Conservation (phyloP, 2,329 filamentous ascomycete genomes). For the Hirsutella minnesotensis region DNA sequence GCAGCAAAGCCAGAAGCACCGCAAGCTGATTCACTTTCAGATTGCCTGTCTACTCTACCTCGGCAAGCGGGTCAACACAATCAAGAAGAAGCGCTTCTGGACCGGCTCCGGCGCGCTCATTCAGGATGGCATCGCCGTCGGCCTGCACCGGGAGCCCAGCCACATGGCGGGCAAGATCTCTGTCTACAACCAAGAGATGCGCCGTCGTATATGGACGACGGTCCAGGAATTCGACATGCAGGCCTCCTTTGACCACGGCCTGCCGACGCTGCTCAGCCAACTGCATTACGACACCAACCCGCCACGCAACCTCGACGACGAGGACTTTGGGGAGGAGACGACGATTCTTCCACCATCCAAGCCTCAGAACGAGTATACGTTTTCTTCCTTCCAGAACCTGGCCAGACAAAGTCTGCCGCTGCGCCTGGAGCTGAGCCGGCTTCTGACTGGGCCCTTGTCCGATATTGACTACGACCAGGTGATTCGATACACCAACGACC, state of each 20-base stretch:
- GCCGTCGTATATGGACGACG: conserved; percentile 47
- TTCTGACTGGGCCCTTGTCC: conserved; percentile 41
- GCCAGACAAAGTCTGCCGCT: conserved; percentile 43
- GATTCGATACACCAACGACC: conserved; percentile 47
- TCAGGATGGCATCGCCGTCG: conserved; percentile 45
- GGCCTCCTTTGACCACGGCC: conserved; percentile 47
- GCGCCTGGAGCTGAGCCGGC: conserved; percentile 43
- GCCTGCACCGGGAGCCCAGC: conserved; percentile 47
- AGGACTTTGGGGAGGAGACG: conserved; percentile 43
- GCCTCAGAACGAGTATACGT: conserved; percentile 41
- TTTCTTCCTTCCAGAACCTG: conserved; percentile 46
- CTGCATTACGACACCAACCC: conserved; percentile 43
- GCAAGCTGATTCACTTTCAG: conserved; percentile 48
- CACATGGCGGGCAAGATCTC: conserved; percentile 42
- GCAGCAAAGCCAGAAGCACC: conserved; percentile 48
- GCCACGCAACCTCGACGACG: conserved; percentile 46
- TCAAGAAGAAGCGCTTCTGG: conserved; percentile 56
- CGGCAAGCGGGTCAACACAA: conserved; percentile 48
- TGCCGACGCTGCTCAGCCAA: conserved; percentile 45
- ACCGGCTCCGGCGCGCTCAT: conserved; percentile 42
- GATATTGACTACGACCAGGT: conserved; percentile 51
- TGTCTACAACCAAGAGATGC: conserved; percentile 51
- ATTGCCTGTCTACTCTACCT: conserved; percentile 48
- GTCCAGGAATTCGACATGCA: conserved; percentile 52
- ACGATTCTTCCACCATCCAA: conserved; percentile 38